Conservation (phyloP, 1,139 yeast species). For the Debaryomyces sp. region DNA sequence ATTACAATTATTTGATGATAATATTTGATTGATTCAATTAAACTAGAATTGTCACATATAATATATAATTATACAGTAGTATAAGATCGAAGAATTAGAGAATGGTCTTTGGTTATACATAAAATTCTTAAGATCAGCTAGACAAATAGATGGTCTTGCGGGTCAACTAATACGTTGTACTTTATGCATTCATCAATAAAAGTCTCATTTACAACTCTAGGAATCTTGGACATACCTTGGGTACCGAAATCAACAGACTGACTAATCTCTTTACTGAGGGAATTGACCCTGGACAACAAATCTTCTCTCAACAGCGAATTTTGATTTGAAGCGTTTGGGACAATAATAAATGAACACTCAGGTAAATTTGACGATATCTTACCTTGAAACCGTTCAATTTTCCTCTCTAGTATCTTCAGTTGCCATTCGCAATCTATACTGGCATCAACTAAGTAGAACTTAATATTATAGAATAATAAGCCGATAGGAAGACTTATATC, state of each 20-base stretch:
- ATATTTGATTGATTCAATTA: not conserved
- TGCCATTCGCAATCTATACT: constrained; percentile 7
- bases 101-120: not conserved
- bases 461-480: constrained; percentile 25
- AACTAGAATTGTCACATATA: not conserved
- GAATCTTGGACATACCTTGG: constrained; percentile 31
- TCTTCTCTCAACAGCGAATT: constrained; percentile 9
- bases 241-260: constrained; percentile 17
- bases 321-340: constrained; percentile 12
- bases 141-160: constrained; percentile 35
- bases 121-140: not conserved
- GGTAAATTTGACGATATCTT: constrained; percentile 14
- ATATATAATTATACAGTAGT: too few species aligned
- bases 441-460: constrained; percentile 25
- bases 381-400: constrained; percentile 40
- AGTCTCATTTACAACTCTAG: constrained; percentile 45
- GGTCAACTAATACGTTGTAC: constrained; percentile 46
- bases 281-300: constrained; percentile 13
- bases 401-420: constrained; percentile 15
- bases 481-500: constrained; percentile 20
- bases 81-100: too few species aligned
- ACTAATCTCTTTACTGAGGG: constrained; percentile 24
- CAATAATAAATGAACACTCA: constrained; percentile 31
- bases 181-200: constrained; percentile 49
- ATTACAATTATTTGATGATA: not conserved